phyloP scores from a whole-genome alignment of 2,329 filamentous ascomycete species.

The Colletotrichum truncatum region DNA sequence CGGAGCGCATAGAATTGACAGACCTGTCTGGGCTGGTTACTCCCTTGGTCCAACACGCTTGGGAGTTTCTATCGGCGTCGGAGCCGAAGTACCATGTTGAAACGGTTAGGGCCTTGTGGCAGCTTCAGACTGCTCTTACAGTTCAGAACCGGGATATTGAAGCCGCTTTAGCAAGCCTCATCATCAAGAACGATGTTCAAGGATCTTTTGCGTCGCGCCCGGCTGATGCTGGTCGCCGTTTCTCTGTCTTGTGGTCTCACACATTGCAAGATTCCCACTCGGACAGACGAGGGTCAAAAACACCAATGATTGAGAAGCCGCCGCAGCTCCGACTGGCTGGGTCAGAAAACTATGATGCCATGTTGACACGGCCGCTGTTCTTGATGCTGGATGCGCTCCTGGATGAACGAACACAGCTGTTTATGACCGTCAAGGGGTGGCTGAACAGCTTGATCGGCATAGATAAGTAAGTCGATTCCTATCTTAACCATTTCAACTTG shows the following conservation, averaged over 20 bases:
- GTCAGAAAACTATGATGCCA: constrained; percentile 72
- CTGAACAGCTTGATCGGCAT: constrained; percentile 73
- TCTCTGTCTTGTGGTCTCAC: constrained; percentile 85
- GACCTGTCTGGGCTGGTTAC: constrained; percentile 71
- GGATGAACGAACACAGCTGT: constrained; percentile 77
- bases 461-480: constrained; percentile 62
- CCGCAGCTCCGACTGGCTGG: constrained; percentile 57
- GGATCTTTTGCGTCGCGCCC: constrained; percentile 57
- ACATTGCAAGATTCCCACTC: constrained; percentile 65
- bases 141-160: constrained; percentile 78
- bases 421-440: constrained; percentile 83
- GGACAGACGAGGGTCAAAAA: constrained; percentile 52
- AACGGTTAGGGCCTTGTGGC: constrained; percentile 85
- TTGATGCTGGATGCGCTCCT: constrained; percentile 81
- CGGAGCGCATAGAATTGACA: constrained; percentile 59
- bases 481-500: not conserved
- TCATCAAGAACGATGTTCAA: constrained; percentile 64
- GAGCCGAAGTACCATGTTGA: constrained; percentile 96
- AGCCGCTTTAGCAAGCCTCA: constrained; percentile 76
- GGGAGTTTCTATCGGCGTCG: constrained; percentile 82
- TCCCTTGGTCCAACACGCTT: constrained; percentile 76
- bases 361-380: constrained; percentile 84
- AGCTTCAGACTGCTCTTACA: constrained; percentile 79
- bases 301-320: constrained; percentile 43
- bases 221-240: constrained; percentile 73